Evolutionary conservation across 768 basidiomycete species (phyloP).

Genomic region (Termitomyces sp.): DNA sequence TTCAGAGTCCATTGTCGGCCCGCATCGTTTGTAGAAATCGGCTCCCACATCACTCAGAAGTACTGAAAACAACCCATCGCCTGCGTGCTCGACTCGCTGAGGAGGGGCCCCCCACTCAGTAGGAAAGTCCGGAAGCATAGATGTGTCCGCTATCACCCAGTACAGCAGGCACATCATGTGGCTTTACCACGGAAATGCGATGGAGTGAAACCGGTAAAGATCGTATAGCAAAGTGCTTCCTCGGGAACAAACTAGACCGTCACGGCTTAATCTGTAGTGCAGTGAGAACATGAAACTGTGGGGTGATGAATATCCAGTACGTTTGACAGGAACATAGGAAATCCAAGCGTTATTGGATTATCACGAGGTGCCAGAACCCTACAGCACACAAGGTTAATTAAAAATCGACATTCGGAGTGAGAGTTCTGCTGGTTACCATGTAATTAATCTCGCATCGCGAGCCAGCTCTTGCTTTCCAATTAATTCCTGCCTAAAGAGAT

Average conservation of each 20-base stretch:
- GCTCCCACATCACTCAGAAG: constrained; percentile 50
- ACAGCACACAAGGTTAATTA: not conserved
- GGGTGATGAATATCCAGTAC: constrained; percentile 25
- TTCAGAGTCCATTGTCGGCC: constrained; percentile 22
- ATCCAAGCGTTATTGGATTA: constrained; percentile 42
- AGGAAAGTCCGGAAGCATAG: constrained; percentile 20
- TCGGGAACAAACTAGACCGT: constrained; percentile 23
- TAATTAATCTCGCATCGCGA: constrained; percentile 33
- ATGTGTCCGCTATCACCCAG: constrained; percentile 38
- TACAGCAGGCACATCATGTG: constrained; percentile 66
- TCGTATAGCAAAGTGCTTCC: constrained; percentile 38
- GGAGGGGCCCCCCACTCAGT: constrained; percentile 42
- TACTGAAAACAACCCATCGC: constrained; percentile 38
- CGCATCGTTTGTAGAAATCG: constrained; percentile 37
- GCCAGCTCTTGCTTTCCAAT: constrained; percentile 38
- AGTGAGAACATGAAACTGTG: not conserved
- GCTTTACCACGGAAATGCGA: constrained; percentile 36
- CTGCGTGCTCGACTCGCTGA: constrained; percentile 21
- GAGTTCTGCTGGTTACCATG: not conserved
- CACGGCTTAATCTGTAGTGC: constrained; percentile 22
- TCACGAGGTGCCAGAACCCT: constrained; percentile 57
- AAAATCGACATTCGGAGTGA: not conserved
- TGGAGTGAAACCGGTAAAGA: constrained; percentile 55
- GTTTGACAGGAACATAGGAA: constrained; percentile 61
- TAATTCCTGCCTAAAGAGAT: constrained; percentile 32